Evolutionary conservation across 139 green algal species (phyloP).

Genomic region (Marvania coccoides): DNA sequence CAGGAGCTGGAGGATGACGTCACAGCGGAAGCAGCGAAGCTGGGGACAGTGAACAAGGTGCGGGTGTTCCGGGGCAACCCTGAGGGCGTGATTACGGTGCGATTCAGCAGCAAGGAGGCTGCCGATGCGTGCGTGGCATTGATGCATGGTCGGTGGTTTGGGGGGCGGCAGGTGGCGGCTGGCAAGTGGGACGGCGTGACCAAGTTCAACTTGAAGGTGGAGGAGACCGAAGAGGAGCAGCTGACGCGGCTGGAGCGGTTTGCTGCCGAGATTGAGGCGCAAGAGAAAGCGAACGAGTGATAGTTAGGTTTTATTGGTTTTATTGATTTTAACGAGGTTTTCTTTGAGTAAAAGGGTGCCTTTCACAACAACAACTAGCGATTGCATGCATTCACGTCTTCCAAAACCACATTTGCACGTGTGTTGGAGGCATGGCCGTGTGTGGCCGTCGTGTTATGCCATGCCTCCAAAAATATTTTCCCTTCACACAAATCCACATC

Average conservation of each 20-base stretch:
- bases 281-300: no score
- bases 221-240: constrained; percentile 75
- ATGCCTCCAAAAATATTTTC: no score
- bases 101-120: constrained; percentile 62
- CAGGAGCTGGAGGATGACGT: constrained; percentile 84
- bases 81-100: constrained; percentile 73
- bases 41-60: constrained; percentile 81
- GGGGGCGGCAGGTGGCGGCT: constrained; percentile 61
- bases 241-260: constrained; percentile 65
- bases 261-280: constrained; percentile 56
- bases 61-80: constrained; percentile 67
- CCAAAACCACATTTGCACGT: no score
- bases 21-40: constrained; percentile 60
- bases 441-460: no score
- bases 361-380: no score
- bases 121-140: constrained; percentile 63
- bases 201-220: constrained; percentile 62
- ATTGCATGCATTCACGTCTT: no score
- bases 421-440: no score
- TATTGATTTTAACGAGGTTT: no score
- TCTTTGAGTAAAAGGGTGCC: no score
- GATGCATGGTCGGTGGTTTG: constrained; percentile 91
- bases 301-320: no score
- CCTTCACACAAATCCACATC: no score
- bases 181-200: constrained; percentile 77